Base-by-base conservation (phyloP, 345 rosid genomes). In the Noccaea bulbosa region DNA sequence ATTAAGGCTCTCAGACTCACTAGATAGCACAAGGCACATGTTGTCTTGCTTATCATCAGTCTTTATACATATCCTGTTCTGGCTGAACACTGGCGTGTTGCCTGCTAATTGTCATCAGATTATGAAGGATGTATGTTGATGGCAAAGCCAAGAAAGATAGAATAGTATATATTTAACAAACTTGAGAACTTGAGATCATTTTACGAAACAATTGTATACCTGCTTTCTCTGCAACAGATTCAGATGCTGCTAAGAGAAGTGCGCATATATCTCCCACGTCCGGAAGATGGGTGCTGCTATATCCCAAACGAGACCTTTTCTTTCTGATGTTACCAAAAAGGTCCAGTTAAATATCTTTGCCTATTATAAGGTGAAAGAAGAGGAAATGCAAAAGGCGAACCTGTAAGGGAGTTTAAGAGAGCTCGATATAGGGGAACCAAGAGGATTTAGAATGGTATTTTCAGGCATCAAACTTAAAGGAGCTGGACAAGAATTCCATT, bases 361-460 rank as follows among this genome's bases (percentile, higher is more conserved):
- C 24, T 22, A 22, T 22, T 32, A 39, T 6, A 34, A 54, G 11
- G 57, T 37, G 20, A 73, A 59, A 20, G 15, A 49, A 34, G 54
- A 59, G 33, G 14, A 49, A 40, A 38, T 33, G 54, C 50, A 11
- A 39, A 32, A 46, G 47, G 7, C 5, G 8, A 55, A 81, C 84
- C 80, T 76, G 78, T 38, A 65, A 34, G 77, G 70, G 37, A 50
- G 68, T 59, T 80, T 74, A 70, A 76, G 65, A 70, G 71, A 73
- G 53, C 40, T 44, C 11, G 15, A 60, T 38, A 27, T 44, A 45
- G 73, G 60, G 52, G 76, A 72, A 70, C 30, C 57, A 41, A 37
- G 60, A 67, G 65, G 8, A 30, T 50, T 52, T 14, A n/a, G 40
- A 47, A 37, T 57, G 67, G 61, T 47, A 77, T 51, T 43, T 10